A percentile compares a stretch with the other conserved stretches of the same genome.
Conservation (phyloP, 2,329 filamentous ascomycete species). For the Claviceps sp. region DNA sequence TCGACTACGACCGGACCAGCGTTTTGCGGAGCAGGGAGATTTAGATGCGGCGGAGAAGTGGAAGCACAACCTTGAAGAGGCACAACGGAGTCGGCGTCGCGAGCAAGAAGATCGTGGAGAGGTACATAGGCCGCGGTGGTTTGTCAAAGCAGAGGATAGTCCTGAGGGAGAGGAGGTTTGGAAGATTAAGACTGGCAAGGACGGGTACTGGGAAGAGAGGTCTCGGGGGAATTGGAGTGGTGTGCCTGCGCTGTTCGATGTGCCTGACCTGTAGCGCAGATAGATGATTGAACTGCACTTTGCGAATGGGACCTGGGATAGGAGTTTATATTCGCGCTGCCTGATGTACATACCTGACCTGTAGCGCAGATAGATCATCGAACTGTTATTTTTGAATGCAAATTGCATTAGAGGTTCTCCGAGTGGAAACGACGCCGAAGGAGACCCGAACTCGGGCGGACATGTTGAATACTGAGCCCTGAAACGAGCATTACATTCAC, state of each 20-base stretch:
- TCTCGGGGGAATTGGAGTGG: conserved; percentile 51
- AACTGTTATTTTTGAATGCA: background rate
- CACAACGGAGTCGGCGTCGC: conserved; percentile 61
- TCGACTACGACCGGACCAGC: conserved; percentile 75
- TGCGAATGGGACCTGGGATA: too few species aligned
- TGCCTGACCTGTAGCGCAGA: conserved; percentile 13
- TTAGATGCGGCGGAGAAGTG: conserved; percentile 71
- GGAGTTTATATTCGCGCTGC: background rate
- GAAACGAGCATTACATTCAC: too few species aligned
- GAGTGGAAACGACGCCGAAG: too few species aligned
- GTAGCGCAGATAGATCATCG: too few species aligned
- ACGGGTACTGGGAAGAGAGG: conserved; percentile 89
- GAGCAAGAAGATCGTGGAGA: conserved; percentile 65
- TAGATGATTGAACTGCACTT: background rate
- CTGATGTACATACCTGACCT: too few species aligned
- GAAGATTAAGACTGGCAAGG: conserved; percentile 66
- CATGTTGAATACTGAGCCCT: too few species aligned
- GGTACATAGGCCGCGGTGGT: conserved; percentile 68
- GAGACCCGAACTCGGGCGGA: too few species aligned
- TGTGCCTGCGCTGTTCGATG: conserved; percentile 36
- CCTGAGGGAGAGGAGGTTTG: conserved; percentile 54
- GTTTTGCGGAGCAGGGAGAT: conserved; percentile 67
- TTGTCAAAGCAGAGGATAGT: conserved; percentile 52
- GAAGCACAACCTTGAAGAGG: conserved; percentile 77
- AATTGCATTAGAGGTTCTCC: background rate